These are phyloP conservation scores for Malus hybrid DNA, from an alignment of 331 rosid species.

Conservation along the genomic window DNA sequence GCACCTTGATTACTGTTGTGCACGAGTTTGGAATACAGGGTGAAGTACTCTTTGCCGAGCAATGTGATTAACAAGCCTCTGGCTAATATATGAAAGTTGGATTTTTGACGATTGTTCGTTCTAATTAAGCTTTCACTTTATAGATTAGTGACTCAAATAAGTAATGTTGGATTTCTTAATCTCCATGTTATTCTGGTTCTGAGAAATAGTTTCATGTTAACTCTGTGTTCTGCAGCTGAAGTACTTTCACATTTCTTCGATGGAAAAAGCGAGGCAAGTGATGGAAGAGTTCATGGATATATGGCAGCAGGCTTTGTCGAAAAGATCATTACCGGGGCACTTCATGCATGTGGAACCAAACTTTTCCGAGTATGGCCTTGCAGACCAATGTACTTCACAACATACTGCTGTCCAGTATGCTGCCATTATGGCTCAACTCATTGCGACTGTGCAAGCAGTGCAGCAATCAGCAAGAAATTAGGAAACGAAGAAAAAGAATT, in stretches of 20 bases:
- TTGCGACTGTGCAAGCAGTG: slow-evolving; percentile 50
- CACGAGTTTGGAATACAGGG: not conserved
- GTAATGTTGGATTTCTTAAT: not conserved
- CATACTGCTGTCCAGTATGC: slow-evolving; percentile 91
- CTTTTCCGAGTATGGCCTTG: slow-evolving; percentile 67
- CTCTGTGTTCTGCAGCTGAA: slow-evolving; percentile 44
- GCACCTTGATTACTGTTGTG: not conserved
- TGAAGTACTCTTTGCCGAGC: not conserved
- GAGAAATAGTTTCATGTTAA: not conserved
- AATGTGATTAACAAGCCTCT: not conserved
- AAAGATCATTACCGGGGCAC: slow-evolving; percentile 83
- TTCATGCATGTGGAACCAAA: slow-evolving; percentile 63
- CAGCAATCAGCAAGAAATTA: slow-evolving; percentile 42
- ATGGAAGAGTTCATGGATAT: slow-evolving; percentile 70
- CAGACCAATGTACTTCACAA: slow-evolving; percentile 57
- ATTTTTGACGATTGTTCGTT: not conserved
- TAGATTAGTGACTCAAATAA: not conserved
- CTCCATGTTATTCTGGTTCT: not conserved
- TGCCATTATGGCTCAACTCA: slow-evolving; percentile 60
- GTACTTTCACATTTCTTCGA: slow-evolving; percentile 76
- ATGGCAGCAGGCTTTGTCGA: slow-evolving; percentile 67
- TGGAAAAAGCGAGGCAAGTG: slow-evolving; percentile 59
- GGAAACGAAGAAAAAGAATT: slow-evolving; percentile 7
- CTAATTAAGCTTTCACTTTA: not conserved
- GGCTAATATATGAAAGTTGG: not conserved